Evolutionary conservation across 495 filamentous ascomycete species (phyloP).

Genomic region (Talaromyces stipitatus): DNA sequence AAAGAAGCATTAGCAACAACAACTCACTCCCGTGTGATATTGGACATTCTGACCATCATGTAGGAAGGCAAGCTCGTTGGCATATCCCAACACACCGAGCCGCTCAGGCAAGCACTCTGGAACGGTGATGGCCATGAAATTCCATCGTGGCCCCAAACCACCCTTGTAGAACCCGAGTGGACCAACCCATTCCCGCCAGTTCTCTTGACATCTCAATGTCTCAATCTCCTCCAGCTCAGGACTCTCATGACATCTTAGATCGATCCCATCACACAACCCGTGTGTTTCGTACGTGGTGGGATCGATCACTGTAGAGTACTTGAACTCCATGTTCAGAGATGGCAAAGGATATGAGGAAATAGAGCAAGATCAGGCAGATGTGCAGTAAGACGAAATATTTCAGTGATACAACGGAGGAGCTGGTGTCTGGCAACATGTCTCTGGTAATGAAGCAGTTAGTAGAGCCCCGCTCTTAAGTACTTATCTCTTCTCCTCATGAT

Average conservation of each 20-base stretch:
- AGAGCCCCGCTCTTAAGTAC: too few species aligned
- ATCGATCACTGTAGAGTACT: not conserved
- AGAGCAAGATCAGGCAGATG: too few species aligned
- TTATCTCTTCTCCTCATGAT: too few species aligned
- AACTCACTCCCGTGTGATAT: too few species aligned
- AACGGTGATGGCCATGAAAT: not conserved
- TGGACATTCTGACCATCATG: slow-evolving; percentile 39
- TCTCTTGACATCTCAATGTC: not conserved
- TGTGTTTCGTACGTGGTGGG: not conserved
- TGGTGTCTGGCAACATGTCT: too few species aligned
- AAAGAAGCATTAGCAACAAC: not conserved
- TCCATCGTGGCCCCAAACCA: not conserved
- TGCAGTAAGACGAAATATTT: too few species aligned
- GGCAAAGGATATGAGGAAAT: too few species aligned
- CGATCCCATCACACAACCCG: not conserved
- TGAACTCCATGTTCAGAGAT: not conserved
- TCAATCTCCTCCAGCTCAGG: not conserved
- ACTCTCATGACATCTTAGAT: not conserved
- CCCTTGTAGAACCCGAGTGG: not conserved
- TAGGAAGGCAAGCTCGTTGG: slow-evolving; percentile 35
- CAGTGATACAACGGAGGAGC: too few species aligned
- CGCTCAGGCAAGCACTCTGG: slow-evolving; percentile 35
- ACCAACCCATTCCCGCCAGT: not conserved
- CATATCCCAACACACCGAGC: slow-evolving; percentile 32
- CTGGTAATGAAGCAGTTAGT: too few species aligned